Evolutionary conservation across 176 grass and related monocot genomes (phyloP), one percentile per base, ranked within the genome.

Genomic region (Phoenix roebelenii): DNA sequence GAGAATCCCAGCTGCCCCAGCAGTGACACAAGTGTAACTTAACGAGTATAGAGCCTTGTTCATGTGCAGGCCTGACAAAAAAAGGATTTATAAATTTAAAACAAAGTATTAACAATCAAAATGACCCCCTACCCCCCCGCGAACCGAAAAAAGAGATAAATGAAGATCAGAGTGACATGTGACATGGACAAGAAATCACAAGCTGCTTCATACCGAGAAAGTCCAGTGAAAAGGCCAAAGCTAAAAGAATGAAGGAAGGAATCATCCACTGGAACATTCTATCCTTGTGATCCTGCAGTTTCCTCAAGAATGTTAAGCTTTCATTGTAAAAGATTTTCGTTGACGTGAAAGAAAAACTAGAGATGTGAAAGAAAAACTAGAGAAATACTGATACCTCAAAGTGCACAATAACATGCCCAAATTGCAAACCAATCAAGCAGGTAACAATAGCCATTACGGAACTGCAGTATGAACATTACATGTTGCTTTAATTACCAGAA

Each of bases 381-480:
- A 68, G 16, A 48, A 51, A 19, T 28, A 14, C 7, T 7, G 26
- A 15, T 85, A 95, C 85, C 85, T 86, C 77, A 58, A 83, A 83
- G 63, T 86, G 76, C 50, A 86, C 63, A 53, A 86, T 78, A 51
- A 81, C 70, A 76, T 95, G 90, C 0, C 90, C 90, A 19, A 89
- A 80, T 49, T 95, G 89, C 58, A 95, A 72, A n/a, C 89, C 89
- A 2, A 89, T 67, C 52, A 95, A 83, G 75, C 90, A 95, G 18
- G 90, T 89, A 14, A 89, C 85, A 3, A 76, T 89, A 17, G 85
- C 79, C 90, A 95, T 95, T 25, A 95, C 20, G 23, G 82, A 83
- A 65, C 85, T 95, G 68, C 23, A 58, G 48, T 23, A 44, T 44
- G 3, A 68, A 56, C 52, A 16, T 16, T 7, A 14, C 35, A 44